Percentiles rank a stretch among this genome's conserved stretches.
phyloP scores from a whole-genome alignment of 805 yeast species.

The Spathaspora girioi region DNA sequence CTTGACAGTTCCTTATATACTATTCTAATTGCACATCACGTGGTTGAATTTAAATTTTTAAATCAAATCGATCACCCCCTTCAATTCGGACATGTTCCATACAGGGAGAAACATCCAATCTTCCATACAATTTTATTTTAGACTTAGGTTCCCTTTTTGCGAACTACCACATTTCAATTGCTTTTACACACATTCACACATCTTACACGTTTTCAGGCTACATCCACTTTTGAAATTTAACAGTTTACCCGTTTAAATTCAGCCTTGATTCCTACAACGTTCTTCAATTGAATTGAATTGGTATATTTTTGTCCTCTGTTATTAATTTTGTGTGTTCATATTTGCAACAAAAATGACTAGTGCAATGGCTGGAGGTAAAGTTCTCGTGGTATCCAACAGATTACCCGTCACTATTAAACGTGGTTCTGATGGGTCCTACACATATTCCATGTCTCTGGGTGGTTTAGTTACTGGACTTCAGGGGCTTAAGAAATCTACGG shows the following conservation, averaged over 20 bases:
- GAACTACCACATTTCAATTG: neutral
- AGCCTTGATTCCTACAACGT: too few species aligned
- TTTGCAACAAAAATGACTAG: neutral
- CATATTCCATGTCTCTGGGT: slow-evolving; percentile 92
- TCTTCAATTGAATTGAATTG: neutral
- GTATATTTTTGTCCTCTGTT: neutral
- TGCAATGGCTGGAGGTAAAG: slow-evolving; percentile 50
- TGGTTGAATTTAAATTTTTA: neutral
- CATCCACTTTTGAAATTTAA: neutral
- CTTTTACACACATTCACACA: neutral
- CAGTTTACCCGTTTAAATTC: too few species aligned
- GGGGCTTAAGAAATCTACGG: slow-evolving; percentile 77
- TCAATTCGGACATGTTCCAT: neutral
- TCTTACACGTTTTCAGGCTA: neutral
- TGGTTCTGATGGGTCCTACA: slow-evolving; percentile 58
- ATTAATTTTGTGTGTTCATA: neutral
- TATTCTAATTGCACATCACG: neutral
- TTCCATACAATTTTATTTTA: neutral
- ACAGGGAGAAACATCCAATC: neutral
- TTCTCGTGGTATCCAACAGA: slow-evolving; percentile 89
- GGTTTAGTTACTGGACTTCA: slow-evolving; percentile 95
- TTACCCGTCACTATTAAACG: slow-evolving; percentile 89
- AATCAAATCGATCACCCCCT: neutral
- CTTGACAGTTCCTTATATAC: neutral
- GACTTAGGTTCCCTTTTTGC: too few species aligned